Percentiles rank a stretch among this genome's conserved stretches.
phyloP scores from a whole-genome alignment of 257 asterid species.

The Scutellaria minor region DNA sequence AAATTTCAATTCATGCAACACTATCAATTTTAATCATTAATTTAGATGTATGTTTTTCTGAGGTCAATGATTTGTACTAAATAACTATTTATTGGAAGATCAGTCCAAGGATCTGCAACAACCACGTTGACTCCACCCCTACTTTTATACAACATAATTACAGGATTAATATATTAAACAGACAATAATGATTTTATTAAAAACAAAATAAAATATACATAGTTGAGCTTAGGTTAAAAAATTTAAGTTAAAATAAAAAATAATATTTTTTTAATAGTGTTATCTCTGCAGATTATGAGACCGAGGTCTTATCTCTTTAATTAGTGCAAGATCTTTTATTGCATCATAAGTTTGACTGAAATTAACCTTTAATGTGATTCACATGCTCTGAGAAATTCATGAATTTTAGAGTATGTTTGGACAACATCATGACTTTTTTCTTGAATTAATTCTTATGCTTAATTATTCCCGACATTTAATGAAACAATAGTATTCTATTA shows the following conservation, averaged over 20 bases:
- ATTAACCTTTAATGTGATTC: neutral
- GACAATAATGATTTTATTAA: neutral
- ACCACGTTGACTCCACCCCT: neutral
- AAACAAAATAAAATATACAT: no score
- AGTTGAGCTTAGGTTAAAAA: no score
- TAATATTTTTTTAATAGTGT: no score
- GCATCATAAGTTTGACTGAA: neutral
- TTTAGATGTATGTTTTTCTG: neutral
- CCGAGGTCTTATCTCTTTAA: neutral
- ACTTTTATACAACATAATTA: neutral
- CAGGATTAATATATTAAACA: neutral
- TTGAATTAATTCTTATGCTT: no score
- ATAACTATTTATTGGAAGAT: slow-evolving; percentile 2
- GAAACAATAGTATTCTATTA: no score
- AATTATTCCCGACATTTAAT: no score
- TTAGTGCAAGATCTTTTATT: neutral
- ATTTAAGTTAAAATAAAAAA: no score
- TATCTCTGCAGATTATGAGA: neutral
- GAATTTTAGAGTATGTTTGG: neutral
- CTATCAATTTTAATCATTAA: neutral
- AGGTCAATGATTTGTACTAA: neutral
- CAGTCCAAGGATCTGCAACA: neutral
- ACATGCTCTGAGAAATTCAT: slow-evolving; percentile 7
- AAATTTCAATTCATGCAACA: neutral
- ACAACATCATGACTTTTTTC: neutral